These are phyloP conservation scores for Pilasporangium apinafurcum DNA, from an alignment of 352 stramenopile species.

Conservation along the genomic window DNA sequence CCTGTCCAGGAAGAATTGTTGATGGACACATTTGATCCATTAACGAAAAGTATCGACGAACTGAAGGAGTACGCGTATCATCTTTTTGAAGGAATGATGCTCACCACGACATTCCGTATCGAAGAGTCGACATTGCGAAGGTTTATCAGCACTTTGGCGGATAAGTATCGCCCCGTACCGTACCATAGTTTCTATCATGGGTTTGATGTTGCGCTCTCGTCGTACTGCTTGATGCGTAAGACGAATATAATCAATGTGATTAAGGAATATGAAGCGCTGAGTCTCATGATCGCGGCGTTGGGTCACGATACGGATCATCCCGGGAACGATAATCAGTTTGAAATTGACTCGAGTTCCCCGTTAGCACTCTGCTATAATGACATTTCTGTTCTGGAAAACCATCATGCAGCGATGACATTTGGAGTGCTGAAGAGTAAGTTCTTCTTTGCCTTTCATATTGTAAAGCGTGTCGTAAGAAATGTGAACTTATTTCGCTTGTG, in stretches of 20 bases:
- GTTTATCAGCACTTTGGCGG: constrained; percentile 52
- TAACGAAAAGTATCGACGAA: constrained; percentile 49
- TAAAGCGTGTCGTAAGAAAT: no score
- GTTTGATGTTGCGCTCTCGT: constrained; percentile 68
- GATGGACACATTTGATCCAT: constrained; percentile 42
- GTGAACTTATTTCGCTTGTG: no score
- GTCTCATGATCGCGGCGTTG: constrained; percentile 73
- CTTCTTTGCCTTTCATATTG: background rate
- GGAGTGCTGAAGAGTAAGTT: constrained; percentile 43
- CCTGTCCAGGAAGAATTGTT: constrained; percentile 38
- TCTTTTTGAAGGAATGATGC: constrained; percentile 53
- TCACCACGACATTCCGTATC: constrained; percentile 68
- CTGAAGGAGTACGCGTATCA: constrained; percentile 51
- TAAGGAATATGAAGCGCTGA: constrained; percentile 70
- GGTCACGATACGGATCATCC: constrained; percentile 86
- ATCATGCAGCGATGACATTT: constrained; percentile 80
- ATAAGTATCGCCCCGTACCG: constrained; percentile 56
- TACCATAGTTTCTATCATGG: constrained; percentile 88
- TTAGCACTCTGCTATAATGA: constrained; percentile 89
- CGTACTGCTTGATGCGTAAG: constrained; percentile 54
- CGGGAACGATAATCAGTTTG: constrained; percentile 87
- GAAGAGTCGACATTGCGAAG: constrained; percentile 26
- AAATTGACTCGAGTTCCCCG: constrained; percentile 69
- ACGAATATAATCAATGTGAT: constrained; percentile 52
- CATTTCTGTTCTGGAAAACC: constrained; percentile 85